Conservation (phyloP, 2,329 filamentous ascomycete genomes). For the Thielaviopsis musarum region DNA sequence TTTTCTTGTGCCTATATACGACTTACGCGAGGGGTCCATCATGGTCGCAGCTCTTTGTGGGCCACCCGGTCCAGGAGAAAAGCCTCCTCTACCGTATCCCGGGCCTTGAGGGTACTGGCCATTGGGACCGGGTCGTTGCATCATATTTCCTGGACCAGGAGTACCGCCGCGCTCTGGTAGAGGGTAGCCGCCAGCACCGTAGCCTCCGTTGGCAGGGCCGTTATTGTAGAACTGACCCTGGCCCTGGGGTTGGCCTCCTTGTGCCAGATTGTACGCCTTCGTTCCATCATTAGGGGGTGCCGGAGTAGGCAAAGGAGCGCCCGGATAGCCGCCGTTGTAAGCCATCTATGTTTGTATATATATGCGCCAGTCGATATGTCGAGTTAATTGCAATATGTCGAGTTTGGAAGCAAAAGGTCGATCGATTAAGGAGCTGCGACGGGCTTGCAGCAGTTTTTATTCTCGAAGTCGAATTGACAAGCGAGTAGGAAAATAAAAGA, state of each 20-base stretch:
- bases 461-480: too few relatives aligned
- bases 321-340: conserved; percentile 9
- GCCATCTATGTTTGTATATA: conserved; percentile 1
- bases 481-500: too few relatives aligned
- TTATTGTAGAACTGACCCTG: conserved; percentile 32
- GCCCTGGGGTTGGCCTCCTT: conserved; percentile 18
- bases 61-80: neutral
- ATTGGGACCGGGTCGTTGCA: conserved; percentile 25
- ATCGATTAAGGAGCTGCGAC: too few relatives aligned
- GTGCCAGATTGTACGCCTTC: neutral
- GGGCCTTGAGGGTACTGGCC: conserved; percentile 22
- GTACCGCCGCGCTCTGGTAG: conserved; percentile 28
- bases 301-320: conserved; percentile 2
- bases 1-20: neutral
- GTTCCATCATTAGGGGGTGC: neutral
- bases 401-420: too few relatives aligned
- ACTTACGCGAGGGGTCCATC: conserved; percentile 3
- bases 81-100: conserved; percentile 8
- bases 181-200: conserved; percentile 26
- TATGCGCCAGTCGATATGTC: neutral
- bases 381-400: neutral
- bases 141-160: conserved; percentile 19
- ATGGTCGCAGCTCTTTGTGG: conserved; percentile 2
- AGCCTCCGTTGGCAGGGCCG: conserved; percentile 29
- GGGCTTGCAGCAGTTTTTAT: too few relatives aligned